phyloP scores from a whole-genome alignment of 768 basidiomycete genomes.

The Kwoniella europaea region DNA sequence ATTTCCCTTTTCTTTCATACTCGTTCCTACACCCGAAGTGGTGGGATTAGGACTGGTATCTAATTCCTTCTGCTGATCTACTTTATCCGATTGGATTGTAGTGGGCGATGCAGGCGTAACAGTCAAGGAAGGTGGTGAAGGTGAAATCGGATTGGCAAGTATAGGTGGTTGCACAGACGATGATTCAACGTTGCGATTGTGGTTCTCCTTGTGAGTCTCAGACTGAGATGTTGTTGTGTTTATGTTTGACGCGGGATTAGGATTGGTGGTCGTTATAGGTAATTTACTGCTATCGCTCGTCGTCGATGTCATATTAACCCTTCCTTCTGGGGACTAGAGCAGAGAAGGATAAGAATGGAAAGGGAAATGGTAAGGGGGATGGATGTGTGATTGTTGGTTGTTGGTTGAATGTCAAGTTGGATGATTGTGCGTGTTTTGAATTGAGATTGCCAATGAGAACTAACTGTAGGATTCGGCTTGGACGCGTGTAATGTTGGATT shows the following conservation, averaged over 20 bases:
- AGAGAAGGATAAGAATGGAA: neutral
- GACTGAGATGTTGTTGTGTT: conserved; percentile 7
- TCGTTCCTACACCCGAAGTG: neutral
- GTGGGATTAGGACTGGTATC: neutral
- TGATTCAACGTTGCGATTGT: conserved; percentile 5
- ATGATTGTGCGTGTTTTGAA: conserved; percentile 2
- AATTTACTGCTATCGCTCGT: neutral
- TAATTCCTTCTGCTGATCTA: neutral
- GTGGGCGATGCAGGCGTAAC: conserved; percentile 19
- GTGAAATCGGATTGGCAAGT: neutral
- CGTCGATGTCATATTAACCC: neutral
- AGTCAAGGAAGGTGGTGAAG: conserved; percentile 18
- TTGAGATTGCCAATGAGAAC: neutral
- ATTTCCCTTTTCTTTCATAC: conserved; percentile 29
- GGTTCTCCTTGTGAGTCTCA: neutral
- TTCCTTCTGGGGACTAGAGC: neutral
- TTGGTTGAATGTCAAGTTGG: neutral
- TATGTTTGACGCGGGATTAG: conserved; percentile 2
- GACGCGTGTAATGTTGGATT: neutral
- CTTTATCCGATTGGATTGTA: conserved; percentile 11
- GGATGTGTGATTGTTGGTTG: neutral
- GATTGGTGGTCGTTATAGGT: neutral
- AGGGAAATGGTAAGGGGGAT: neutral
- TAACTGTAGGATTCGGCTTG: too few species aligned
- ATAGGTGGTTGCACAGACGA: neutral